These are phyloP conservation scores for Vigna trinervia DNA, from an alignment of 306 rosid genomes.

Conservation along the genomic window DNA sequence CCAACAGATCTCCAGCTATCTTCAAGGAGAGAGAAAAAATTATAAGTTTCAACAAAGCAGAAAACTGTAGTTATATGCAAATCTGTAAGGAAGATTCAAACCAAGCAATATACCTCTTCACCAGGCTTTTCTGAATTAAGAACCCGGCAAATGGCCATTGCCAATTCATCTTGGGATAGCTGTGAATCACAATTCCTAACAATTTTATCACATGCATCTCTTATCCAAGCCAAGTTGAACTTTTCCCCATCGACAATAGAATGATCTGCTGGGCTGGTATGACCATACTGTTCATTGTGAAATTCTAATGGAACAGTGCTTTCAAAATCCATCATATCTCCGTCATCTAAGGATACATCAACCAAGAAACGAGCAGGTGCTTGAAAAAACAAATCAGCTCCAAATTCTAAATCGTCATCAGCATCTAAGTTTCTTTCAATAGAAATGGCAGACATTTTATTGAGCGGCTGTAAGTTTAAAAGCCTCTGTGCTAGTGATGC, in stretches of 20 bases:
- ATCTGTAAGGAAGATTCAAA: constrained; percentile 28
- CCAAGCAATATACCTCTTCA: constrained; percentile 77
- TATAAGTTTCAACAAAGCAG: constrained; percentile 33
- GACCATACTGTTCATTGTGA: constrained; percentile 51
- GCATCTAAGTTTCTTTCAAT: constrained; percentile 49
- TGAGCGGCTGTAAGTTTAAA: constrained; percentile 65
- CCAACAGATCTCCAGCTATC: constrained; percentile 95
- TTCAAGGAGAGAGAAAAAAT: constrained; percentile 48
- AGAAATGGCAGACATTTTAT: constrained; percentile 40
- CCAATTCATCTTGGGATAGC: constrained; percentile 83
- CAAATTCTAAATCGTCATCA: constrained; percentile 66
- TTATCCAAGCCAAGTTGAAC: constrained; percentile 80
- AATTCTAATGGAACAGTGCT: constrained; percentile 53
- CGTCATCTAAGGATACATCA: constrained; percentile 74
- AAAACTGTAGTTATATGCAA: constrained; percentile 21
- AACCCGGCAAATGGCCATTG: constrained; percentile 92
- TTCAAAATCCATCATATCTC: constrained; percentile 64
- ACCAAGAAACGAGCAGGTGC: constrained; percentile 85
- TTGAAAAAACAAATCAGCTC: constrained; percentile 80
- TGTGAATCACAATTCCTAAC: constrained; percentile 52
- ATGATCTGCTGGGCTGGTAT: constrained; percentile 32
- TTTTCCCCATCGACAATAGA: constrained; percentile 54
- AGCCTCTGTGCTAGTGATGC: constrained; percentile 69
- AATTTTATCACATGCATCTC: constrained; percentile 81
- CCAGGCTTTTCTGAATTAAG: constrained; percentile 92